A percentile compares a stretch with the other conserved stretches of the same genome.
phyloP scores from a whole-genome alignment of 2,329 filamentous ascomycete genomes.

The Didymella keratinophila region DNA sequence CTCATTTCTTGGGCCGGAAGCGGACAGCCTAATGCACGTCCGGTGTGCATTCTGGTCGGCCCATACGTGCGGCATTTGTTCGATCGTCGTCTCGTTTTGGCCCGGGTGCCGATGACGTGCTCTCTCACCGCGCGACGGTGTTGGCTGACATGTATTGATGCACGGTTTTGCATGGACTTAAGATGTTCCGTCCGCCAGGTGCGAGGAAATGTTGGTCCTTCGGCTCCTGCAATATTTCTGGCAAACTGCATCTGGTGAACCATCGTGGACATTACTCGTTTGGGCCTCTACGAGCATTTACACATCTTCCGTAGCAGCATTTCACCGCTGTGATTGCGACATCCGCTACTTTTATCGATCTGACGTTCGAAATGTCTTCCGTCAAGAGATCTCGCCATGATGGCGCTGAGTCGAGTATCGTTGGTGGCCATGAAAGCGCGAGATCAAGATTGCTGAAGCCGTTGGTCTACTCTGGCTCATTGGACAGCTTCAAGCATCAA shows the following conservation, averaged over 20 bases:
- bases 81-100: slow-evolving; percentile 13
- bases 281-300: slow-evolving; percentile 6
- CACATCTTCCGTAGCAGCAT: slow-evolving; percentile 5
- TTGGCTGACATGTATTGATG: slow-evolving; percentile 5
- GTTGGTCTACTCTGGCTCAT: slow-evolving; percentile 34
- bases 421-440: slow-evolving; percentile 36
- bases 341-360: slow-evolving; percentile 1
- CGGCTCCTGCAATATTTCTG: not conserved
- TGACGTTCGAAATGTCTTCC: slow-evolving; percentile 30
- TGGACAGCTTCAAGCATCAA: slow-evolving; percentile 36
- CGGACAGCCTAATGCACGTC: slow-evolving; percentile 7
- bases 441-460: slow-evolving; percentile 33
- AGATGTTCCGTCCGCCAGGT: slow-evolving; percentile 18
- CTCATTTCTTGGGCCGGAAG: slow-evolving; percentile 12
- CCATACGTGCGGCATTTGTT: slow-evolving; percentile 12
- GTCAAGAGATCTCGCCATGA: slow-evolving; percentile 26
- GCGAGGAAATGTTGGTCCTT: not conserved
- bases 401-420: slow-evolving; percentile 17
- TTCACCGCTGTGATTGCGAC: slow-evolving; percentile 1
- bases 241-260: slow-evolving; percentile 12
- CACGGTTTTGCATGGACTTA: slow-evolving; percentile 14
- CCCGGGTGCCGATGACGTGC: slow-evolving; percentile 35
- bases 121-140: slow-evolving; percentile 4
- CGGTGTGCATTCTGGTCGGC: slow-evolving; percentile 9
- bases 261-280: slow-evolving; percentile 22